Base-by-base conservation (phyloP, 257 asterid species). In the Oldenlandia corymbosa region DNA sequence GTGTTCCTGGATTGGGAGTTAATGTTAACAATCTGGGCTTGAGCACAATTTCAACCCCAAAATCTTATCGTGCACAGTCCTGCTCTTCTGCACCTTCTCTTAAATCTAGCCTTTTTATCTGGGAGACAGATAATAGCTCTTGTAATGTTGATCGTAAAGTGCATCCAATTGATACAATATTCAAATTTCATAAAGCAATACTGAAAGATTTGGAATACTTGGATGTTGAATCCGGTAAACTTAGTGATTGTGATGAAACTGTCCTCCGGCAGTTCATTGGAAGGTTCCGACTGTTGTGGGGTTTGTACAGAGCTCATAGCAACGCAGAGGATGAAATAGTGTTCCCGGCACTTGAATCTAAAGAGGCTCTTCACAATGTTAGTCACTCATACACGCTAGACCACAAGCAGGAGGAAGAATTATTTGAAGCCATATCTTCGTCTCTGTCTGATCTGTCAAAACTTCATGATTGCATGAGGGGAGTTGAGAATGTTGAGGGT, bases 1-100 rank as follows among this genome's bases (percentile, higher is more conserved):
- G 81, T 62, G 84, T 79, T 58, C 84, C 84, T 5, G 84, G 81
- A 46, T 66, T 79, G 70, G 84, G 81, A 60, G 81, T 79, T 34
- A 73, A 60, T 58, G 69, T 55, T 46, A 70, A 61, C 53, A 73
- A 61, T 73, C 65, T 76, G 55, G 79, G 79, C 45, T 41, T 70
- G 60, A 67, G 55, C 56, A 32, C 69, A 37, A 65, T 79, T 59
- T 63, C 81, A 42, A 41, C 77, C 10, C 57, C 77, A 28, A 79
- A 76, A 69, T 76, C 79, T 55, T 69, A 76, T 28, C 79, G 81
- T 13, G 45, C 79, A 7, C 37, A 70, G 58, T 60, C 81, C 58
- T 76, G 75, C 60, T 70, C 81, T 52, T 58, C 75, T 20, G 81
- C 84, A 61, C 84, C 84, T 70, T 70, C 84, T 60, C 84, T 79